A percentile compares a stretch with the other conserved stretches of the same genome.
These are phyloP conservation scores for Trichopus zeylanicus DNA, from an alignment of 116 monocot genomes.

Conservation along the genomic window DNA sequence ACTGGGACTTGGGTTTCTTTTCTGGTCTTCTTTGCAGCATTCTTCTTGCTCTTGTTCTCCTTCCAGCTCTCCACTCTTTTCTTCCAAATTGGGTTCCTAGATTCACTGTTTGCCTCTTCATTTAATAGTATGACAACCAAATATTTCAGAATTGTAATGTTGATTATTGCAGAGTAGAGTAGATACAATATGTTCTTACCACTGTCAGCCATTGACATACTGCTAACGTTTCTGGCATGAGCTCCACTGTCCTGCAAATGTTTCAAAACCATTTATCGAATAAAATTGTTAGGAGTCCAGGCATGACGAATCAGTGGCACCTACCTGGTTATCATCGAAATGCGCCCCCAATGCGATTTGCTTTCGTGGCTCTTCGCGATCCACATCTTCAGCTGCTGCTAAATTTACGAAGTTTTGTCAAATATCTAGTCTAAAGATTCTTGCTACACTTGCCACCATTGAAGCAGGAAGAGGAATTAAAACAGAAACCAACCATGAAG, in stretches of 20 bases:
- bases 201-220: slow-evolving; percentile 65
- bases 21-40: slow-evolving; percentile 26
- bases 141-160: background rate
- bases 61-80: slow-evolving; percentile 95
- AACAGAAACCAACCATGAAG: slow-evolving; percentile 7
- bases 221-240: slow-evolving; percentile 75
- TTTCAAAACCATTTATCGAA: too few relatives aligned
- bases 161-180: background rate
- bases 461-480: background rate
- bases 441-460: background rate
- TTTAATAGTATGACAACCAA: background rate
- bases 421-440: too few relatives aligned
- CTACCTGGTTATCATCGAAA: background rate
- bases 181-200: slow-evolving; percentile 26
- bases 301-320: too few relatives aligned
- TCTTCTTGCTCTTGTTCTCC: slow-evolving; percentile 80
- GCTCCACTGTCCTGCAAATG: slow-evolving; percentile 36
- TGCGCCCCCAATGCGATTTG: background rate
- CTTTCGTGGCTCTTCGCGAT: background rate
- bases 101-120: slow-evolving; percentile 54
- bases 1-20: slow-evolving; percentile 49
- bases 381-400: background rate
- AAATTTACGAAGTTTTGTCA: too few relatives aligned
- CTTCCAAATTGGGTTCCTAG: slow-evolving; percentile 87
- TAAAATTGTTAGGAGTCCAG: too few relatives aligned